Base-by-base conservation (phyloP, 768 basidiomycete genomes). In the Termitomyces sp. region DNA sequence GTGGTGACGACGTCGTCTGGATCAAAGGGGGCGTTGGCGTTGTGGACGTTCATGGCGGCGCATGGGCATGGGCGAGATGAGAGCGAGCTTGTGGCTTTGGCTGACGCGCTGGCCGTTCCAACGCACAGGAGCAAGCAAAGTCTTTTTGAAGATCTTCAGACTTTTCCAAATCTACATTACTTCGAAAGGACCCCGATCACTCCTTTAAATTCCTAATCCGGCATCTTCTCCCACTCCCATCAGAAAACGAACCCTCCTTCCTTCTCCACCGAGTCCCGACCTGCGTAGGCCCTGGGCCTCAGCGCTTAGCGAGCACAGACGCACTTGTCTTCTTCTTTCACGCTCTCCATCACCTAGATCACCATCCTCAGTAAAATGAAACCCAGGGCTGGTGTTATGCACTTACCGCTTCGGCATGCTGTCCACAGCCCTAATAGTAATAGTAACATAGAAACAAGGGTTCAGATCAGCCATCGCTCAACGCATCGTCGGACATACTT, bases 401-500 rank as follows among this genome's bases (percentile, higher is more conserved):
- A 79, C 82, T 80, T 73, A 88, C 89, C 71, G 74, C 62, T 56
- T 89, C 85, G 69, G 81, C 82, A 73, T 91, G 90, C 60, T 67
- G 67, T 11, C 90, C 90, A 63, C 90, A 91, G 54, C 90, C 90
- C 90, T 91, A 76, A 64, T 57, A 64, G n/a, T n/a, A n/a, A n/a
- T n/a, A n/a, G n/a, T n/a, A n/a, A n/a, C n/a, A n/a, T n/a, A n/a
- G n/a, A n/a, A n/a, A n/a, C n/a, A n/a, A n/a, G n/a, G n/a, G n/a
- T n/a, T n/a, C 28, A 28, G 28, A 65, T 57, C 46, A 60, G 50
- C 54, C 59, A 61, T 62, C 58, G 36, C 33, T 7, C 7, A 16
- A n/a, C n/a, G n/a, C n/a, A n/a, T n/a, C n/a, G n/a, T n/a, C n/a
- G n/a, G 57, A 44, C 40, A 7, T 1, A 73, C 81, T 68, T 70